A percentile compares a stretch with the other conserved stretches of the same genome.
Evolutionary conservation across 2,329 filamentous ascomycete genomes (phyloP).

Genomic region (Aspergillus novoparasiticus): DNA sequence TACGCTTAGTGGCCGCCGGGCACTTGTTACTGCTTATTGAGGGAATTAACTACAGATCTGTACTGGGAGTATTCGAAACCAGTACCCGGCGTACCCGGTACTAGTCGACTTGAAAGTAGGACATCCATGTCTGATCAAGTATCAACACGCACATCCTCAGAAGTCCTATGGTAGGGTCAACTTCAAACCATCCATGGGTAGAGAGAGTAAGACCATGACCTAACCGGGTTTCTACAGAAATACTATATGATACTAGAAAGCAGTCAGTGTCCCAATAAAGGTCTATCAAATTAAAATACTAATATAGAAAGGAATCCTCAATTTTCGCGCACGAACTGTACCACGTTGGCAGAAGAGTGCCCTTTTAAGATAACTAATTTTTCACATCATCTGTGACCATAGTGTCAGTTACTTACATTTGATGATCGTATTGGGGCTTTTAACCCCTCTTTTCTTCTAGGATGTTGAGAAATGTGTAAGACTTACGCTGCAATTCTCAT

Average conservation of each 20-base stretch:
- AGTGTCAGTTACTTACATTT: background rate
- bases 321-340: background rate
- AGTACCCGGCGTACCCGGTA: too few relatives aligned
- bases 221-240: background rate
- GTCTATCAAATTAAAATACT: background rate
- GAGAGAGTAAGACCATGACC: too few relatives aligned
- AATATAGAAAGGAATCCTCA: background rate
- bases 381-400: conserved; percentile 8
- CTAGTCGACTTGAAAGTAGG: too few relatives aligned
- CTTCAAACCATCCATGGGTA: too few relatives aligned
- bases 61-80: too few relatives aligned
- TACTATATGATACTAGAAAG: background rate
- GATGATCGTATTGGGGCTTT: background rate
- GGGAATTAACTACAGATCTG: too few relatives aligned
- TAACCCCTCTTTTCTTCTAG: background rate
- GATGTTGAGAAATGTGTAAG: background rate
- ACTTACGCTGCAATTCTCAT: conserved; percentile 50
- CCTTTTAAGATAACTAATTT: background rate
- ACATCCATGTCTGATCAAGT: too few relatives aligned
- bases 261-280: background rate
- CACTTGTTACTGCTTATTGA: too few relatives aligned
- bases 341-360: background rate
- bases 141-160: too few relatives aligned
- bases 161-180: too few relatives aligned
- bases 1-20: too few relatives aligned